Evolutionary conservation across 345 rosid species (phyloP), one percentile per base, ranked within the genome.

Genomic region (Eucalyptus cloeziana): DNA sequence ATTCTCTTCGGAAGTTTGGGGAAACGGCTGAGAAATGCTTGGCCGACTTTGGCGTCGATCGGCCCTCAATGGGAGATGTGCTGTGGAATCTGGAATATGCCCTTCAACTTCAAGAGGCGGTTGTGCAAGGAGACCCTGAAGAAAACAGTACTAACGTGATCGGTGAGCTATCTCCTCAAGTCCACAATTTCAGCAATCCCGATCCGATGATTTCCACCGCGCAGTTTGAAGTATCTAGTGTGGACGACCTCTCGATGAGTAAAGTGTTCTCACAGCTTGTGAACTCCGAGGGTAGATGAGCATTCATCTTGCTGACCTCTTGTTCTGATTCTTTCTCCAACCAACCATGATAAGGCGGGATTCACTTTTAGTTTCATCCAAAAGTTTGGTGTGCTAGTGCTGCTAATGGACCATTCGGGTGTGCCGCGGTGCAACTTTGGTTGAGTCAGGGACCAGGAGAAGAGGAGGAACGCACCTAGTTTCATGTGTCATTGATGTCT

Each of bases 11-110:
- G 81, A 97, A 95, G 92, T 96, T 95, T 19, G 97, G 95, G 87
- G 98, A 97, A 92, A 95, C 98, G 47, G 99, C 94, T 5, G 99
- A 95, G 94, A 97, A 97, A 86, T 97, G 99, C 93, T 93, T 96
- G 90, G 97, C 98, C 21, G 99, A 96, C 45, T 93, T 21, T 44
- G 99, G 98, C 33, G 96, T 96, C 4, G 97, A 95, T 90, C 93
- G 98, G 87, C 98, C 98, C 86, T 93, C 98, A 3, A 95, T 97
- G 97, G 98, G 96, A 91, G 99, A 96, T 88, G 98, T 96, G 62
- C 89, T 96, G 88, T 96, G 99, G 99, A 97, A 96, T 91, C 94
- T 97, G 85, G 99, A 97, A 91, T 96, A 96, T 47, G 96, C 97
- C 10, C 94, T 95, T 90, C 99, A 96, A 91, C 95, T 97, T 44